Evolutionary conservation across 2,329 filamentous ascomycete species (phyloP), one percentile per base, ranked within the genome.

Genomic region (Xylariaceae sp.): DNA sequence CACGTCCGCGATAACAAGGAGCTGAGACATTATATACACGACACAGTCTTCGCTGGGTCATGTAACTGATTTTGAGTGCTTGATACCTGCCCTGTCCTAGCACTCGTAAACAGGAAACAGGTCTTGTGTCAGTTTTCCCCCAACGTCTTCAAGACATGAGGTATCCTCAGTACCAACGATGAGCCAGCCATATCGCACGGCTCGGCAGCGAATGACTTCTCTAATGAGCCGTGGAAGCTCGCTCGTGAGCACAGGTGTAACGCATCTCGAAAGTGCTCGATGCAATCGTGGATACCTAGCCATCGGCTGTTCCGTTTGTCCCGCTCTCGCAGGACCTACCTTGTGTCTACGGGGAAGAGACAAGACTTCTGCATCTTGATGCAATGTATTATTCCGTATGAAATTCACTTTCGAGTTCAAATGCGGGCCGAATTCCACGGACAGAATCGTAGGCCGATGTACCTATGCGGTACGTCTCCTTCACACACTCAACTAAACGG

Each of bases 211-310:
- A 57, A 55, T 53, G 30, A 53, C 48, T 8, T 45, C 50, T 55
- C 54, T 50, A 7, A 51, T 15, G 34, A 53, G 35, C 34, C 9
- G 53, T 53, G 35, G 51, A 51, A 54, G 30, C 53, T 61, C 34
- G 15, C 53, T 53, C 45, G 23, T 58, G 53, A 59, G 57, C 55
- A 41, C 15, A 52, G 10, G 35, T 55, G 59, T 59, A 51, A 54
- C 53, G 47, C 45, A 56, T 34, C 49, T 59, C 54, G 8, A 53
- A 34, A 49, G 37, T 51, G 44, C 60, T 34, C 52, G 49, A 15
- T 45, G 49, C 55, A 30, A 50, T 41, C 4, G 15, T 48, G 48
- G 30, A 48, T 15, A 45, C 41, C 41, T 15, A 34, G 48, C 51
- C 34, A 41, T 45, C 39, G 37, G 34, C 37, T 39, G 1, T 30